Evolutionary conservation across 208 protist genomes (phyloP), one percentile per base, ranked within the genome.

Genomic region (Endotrypanum monterogeii): DNA sequence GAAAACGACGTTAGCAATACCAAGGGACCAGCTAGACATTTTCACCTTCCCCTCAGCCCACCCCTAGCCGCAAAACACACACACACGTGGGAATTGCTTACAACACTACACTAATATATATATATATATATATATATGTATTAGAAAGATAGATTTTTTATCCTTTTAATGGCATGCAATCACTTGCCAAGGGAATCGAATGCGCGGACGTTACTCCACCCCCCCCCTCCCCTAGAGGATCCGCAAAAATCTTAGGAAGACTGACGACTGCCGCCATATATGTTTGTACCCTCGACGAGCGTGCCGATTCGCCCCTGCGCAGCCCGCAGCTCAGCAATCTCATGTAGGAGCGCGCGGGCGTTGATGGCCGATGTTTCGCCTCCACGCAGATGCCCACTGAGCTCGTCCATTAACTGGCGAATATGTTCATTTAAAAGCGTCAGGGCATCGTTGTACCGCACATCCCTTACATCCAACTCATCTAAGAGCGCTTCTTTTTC

Each of bases 401-500:
- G 82, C 61, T 91, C 87, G 5, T 80, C 70, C 83, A 91, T 91
- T 6, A 87, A 71, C 32, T 76, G 72, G 1, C 74, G 67, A 77
- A 87, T 85, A 60, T 86, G 86, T 20, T 74, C 71, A 65, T 88
- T 89, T 0, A 92, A 71, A 20, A 66, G 52, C 51, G 77, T 73
- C 66, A 89, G 52, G 23, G 76, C 80, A n/a, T 87, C 82, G 14
- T 62, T 78, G 66, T 91, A 84, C 23, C 78, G 67, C 11, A 68
- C 60, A 4, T 84, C 80, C 56, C 73, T 81, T 37, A 77, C 65
- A 20, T 79, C 78, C 12, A 90, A 51, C 73, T 93, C 86, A n/a
- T 67, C 71, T 50, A 71, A 35, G 11, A 93, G 78, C 0, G 83
- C 86, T 71, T 93, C 86, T 60, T 90, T 90, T 30, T 93, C 89